Evolutionary conservation across 2,329 filamentous ascomycete species (phyloP), one percentile per base, ranked within the genome.

Genomic region (Exserohilum rostratum): DNA sequence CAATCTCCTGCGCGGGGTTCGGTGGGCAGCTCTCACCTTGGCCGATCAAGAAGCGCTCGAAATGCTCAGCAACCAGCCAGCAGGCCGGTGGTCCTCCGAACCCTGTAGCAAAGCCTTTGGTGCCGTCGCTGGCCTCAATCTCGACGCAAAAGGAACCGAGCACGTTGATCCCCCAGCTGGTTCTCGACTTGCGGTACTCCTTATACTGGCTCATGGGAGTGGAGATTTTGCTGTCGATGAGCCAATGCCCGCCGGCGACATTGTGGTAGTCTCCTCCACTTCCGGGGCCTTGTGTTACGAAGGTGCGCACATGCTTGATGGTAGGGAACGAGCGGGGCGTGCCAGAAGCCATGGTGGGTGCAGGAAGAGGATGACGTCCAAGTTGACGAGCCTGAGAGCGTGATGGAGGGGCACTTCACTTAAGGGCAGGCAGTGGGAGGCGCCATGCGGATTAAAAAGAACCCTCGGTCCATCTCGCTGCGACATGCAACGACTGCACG

Each of bases 121-220:
- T 95, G 62, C 93, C 93, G 80, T 97, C 91, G 6, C 85, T 88
- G 13, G 90, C 90, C 76, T 96, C 91, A 50, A 97, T 87, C 77
- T 96, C 92, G 6, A 97, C 85, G 66, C 92, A 89, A 78, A 97
- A 96, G 0, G 92, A 96, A 2, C 93, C 93, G 22, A 97, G 80
- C 6, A 96, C 92, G 68, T 97, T 97, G 82, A 97, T 97, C 33
- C 93, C 93, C 90, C 91, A 97, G 74, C 88, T 92, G 11, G 92
- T 96, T 66, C 93, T 84, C 33, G 92, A 96, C 57, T 88, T 86
- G 63, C 92, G 87, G 77, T 96, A 97, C 66, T 93, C 82, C 62
- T 95, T 90, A 85, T 93, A 96, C 76, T 87, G 85, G 45, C 91
- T 93, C 84, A 93, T 96, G 6, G 93, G 93, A 0, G 92, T 97